Percentiles rank a stretch among this genome's conserved stretches.
Evolutionary conservation across 345 rosid genomes (phyloP).

Genomic region (Aquilaria yunnanensis): DNA sequence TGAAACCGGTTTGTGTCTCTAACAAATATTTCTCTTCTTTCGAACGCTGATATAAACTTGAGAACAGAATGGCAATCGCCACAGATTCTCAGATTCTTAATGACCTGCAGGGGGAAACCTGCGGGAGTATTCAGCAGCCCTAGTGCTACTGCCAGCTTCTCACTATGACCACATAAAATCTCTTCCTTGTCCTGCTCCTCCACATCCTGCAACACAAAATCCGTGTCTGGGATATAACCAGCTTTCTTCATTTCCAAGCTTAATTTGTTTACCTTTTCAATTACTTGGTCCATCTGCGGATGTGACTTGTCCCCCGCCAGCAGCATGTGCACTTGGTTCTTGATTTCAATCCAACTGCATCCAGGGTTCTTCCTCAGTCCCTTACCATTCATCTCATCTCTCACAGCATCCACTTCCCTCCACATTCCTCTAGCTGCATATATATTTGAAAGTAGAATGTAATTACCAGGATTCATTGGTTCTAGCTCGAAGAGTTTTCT

Average conservation of each 20-base stretch:
- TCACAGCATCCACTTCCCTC: conserved; percentile 36
- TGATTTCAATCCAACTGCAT: conserved; percentile 64
- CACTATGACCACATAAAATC: conserved; percentile 53
- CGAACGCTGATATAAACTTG: conserved; percentile 33
- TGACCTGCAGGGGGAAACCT: conserved; percentile 47
- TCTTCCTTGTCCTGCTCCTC: conserved; percentile 54
- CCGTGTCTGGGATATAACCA: conserved; percentile 23
- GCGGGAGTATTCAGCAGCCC: conserved; percentile 49
- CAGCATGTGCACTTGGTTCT: conserved; percentile 38
- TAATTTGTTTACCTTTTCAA: conserved; percentile 33
- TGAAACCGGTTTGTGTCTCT: conserved; percentile 53
- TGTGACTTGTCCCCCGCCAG: conserved; percentile 42
- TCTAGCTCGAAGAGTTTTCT: conserved; percentile 40
- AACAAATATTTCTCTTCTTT: conserved; percentile 33
- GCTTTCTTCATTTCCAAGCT: conserved; percentile 32
- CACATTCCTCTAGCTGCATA: conserved; percentile 57
- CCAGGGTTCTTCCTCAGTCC: conserved; percentile 67
- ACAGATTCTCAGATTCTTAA: conserved; percentile 72
- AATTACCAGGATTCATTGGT: conserved; percentile 55
- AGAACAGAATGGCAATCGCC: conserved; percentile 43
- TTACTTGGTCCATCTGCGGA: conserved; percentile 27
- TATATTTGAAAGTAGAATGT: conserved; percentile 55
- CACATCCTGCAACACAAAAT: conserved; percentile 34
- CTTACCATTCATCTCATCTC: conserved; percentile 46
- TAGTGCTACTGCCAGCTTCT: conserved; percentile 52